These are phyloP conservation scores for Hygrocybe coccinea DNA, from an alignment of 768 basidiomycete species.

Conservation along the genomic window DNA sequence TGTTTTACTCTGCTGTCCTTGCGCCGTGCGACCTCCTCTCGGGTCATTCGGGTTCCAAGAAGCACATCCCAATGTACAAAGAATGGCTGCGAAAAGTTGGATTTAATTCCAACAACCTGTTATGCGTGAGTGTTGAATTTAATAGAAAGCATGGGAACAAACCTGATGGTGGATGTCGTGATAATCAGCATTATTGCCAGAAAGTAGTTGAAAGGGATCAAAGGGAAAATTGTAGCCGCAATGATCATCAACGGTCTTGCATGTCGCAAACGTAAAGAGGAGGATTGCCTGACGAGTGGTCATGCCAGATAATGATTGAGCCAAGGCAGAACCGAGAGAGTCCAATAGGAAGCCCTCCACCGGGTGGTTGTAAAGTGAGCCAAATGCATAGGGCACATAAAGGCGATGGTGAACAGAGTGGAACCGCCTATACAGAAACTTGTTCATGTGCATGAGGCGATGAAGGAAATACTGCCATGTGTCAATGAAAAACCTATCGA, in stretches of 20 bases:
- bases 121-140: conserved; percentile 6
- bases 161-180: conserved; percentile 98
- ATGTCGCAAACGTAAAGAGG: conserved; percentile 75
- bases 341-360: conserved; percentile 92
- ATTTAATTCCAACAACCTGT: conserved; percentile 81
- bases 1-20: conserved; percentile 12
- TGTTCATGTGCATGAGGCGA: conserved; percentile 85
- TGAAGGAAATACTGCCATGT: conserved; percentile 99
- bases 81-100: conserved; percentile 94
- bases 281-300: conserved; percentile 77
- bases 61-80: conserved; percentile 91
- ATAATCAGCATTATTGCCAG: conserved; percentile 89
- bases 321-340: conserved; percentile 70
- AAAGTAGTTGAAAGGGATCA: conserved; percentile 85
- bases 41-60: conserved; percentile 79
- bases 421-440: conserved; percentile 83
- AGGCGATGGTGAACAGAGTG: conserved; percentile 95
- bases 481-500: conserved; percentile 80
- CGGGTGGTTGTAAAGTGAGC: conserved; percentile 96
- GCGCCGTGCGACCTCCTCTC: conserved; percentile 56
- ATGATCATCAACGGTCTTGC: conserved; percentile 96
- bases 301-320: conserved; percentile 65
- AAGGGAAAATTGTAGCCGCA: conserved; percentile 87
- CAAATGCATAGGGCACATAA: conserved; percentile 95
- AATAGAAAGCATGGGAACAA: conserved; percentile 13